Base-by-base conservation (phyloP, 225 moss, liverwort and hornwort species). In the Physcomitrium patens region DNA sequence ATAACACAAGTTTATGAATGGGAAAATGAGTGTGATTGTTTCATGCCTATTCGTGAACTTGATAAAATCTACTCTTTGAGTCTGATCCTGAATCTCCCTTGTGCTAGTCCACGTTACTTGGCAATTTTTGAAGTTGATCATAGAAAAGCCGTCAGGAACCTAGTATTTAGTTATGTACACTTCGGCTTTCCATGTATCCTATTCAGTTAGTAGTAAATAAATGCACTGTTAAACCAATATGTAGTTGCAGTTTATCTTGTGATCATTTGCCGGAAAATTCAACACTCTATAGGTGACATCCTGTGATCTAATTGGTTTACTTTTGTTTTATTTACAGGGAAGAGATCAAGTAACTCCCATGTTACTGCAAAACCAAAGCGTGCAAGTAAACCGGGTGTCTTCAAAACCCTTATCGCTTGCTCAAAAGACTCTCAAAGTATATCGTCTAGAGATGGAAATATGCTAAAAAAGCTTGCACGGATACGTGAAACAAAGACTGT, bases 331-430 rank as follows among this genome's bases (percentile, higher is more conserved):
- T 41, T 26, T 73, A 51, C 43, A 80, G 84, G 74, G 70, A 74
- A 61, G 67, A 80, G 77, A 77, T 44, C 84, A 42, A 77, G 60
- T 46, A 63, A 61, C 51, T 71, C 64, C 28, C 67, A 51, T 44
- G 79, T 66, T 50, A 57, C 57, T 63, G 22, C 63, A 63, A 63
- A 58, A 63, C 23, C 68, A 15, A 64, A 69, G 68, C 42, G 49
- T 57, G 51, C 76, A 58, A 64, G 45, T 49, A 42, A 60, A 73
- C 74, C 27, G 15, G 49, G 65, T 59, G 74, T 69, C 61, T 80
- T 63, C 60, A 74, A 74, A 77, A 74, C 66, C 55, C 74, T 70
- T 13, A 19, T 67, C 50, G 77, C 77, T 80, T 74, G 67, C 74
- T 66, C 41, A 56, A 66, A 37, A 37, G 7, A 37, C 31, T 37